A percentile compares a stretch with the other conserved stretches of the same genome.
Evolutionary conservation across 2,329 filamentous ascomycete genomes (phyloP).

Genomic region (Hypoxylon sp.): DNA sequence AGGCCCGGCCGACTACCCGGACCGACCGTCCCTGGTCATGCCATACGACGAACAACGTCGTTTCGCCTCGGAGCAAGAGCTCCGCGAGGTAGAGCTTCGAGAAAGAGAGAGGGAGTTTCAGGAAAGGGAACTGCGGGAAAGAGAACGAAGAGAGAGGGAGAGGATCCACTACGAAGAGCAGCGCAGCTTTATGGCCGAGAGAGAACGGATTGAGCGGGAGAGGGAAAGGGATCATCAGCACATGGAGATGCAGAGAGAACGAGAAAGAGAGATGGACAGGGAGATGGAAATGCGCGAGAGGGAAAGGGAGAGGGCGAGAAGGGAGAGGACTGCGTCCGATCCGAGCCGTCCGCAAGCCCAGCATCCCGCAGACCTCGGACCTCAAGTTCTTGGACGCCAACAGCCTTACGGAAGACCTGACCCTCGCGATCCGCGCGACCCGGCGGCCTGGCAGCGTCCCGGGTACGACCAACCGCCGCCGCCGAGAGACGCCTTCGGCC

Average conservation of each 20-base stretch:
- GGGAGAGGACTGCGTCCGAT: slow-evolving; percentile 60
- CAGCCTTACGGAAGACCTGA: slow-evolving; percentile 52
- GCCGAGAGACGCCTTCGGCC: slow-evolving; percentile 53
- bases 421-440: slow-evolving; percentile 45
- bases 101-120: slow-evolving; percentile 54
- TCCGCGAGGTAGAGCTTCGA: slow-evolving; percentile 52
- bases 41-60: slow-evolving; percentile 64
- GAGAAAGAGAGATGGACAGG: slow-evolving; percentile 50
- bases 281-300: slow-evolving; percentile 48
- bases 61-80: slow-evolving; percentile 56
- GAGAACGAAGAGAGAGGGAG: slow-evolving; percentile 50
- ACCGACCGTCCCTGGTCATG: slow-evolving; percentile 53
- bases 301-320: slow-evolving; percentile 46
- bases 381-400: slow-evolving; percentile 47
- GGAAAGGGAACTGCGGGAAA: slow-evolving; percentile 48
- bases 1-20: slow-evolving; percentile 58
- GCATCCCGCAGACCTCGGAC: slow-evolving; percentile 56
- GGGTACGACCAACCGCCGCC: slow-evolving; percentile 52
- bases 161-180: slow-evolving; percentile 48
- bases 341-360: slow-evolving; percentile 54
- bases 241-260: slow-evolving; percentile 54
- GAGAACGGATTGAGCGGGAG: slow-evolving; percentile 54
- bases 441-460: slow-evolving; percentile 48
- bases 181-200: slow-evolving; percentile 35
- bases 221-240: slow-evolving; percentile 52